A percentile compares a stretch with the other conserved stretches of the same genome.
phyloP scores from a whole-genome alignment of 2,329 filamentous ascomycete genomes.

The Gyromitra esculenta region DNA sequence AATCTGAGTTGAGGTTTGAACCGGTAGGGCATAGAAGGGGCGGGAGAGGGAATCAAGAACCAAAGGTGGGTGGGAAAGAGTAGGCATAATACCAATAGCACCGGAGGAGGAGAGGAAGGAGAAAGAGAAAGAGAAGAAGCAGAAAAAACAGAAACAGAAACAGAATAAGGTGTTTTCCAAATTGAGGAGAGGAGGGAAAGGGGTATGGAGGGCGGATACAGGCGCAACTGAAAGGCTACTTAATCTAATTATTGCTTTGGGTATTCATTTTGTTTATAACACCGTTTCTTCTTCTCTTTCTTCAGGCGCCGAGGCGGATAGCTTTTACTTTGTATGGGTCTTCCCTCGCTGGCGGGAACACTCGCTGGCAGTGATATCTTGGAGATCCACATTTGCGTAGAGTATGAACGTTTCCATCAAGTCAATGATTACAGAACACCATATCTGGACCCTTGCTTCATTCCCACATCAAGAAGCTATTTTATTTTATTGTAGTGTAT shows the following conservation, averaged over 20 bases:
- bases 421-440: conserved; percentile 12
- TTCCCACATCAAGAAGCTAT: conserved; percentile 22
- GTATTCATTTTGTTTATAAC: conserved; percentile 37
- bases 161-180: not conserved
- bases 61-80: not conserved
- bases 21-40: not conserved
- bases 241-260: conserved; percentile 39
- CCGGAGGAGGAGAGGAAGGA: not conserved
- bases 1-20: conserved; percentile 61
- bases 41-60: not conserved
- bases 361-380: conserved; percentile 1
- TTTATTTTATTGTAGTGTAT: conserved; percentile 38
- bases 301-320: conserved; percentile 37
- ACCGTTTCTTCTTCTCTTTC: not conserved
- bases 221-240: conserved; percentile 43
- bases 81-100: not conserved
- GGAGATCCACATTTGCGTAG: not conserved
- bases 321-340: conserved; percentile 13
- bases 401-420: not conserved
- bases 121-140: too few relatives aligned
- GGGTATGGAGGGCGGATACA: conserved; percentile 18
- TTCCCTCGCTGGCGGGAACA: conserved; percentile 2
- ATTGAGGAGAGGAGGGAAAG: not conserved
- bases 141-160: not conserved
- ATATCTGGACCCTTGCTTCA: not conserved